phyloP scores from a whole-genome alignment of 1,284 basidiomycete species.

The Cutaneotrichosporon mucoides region DNA sequence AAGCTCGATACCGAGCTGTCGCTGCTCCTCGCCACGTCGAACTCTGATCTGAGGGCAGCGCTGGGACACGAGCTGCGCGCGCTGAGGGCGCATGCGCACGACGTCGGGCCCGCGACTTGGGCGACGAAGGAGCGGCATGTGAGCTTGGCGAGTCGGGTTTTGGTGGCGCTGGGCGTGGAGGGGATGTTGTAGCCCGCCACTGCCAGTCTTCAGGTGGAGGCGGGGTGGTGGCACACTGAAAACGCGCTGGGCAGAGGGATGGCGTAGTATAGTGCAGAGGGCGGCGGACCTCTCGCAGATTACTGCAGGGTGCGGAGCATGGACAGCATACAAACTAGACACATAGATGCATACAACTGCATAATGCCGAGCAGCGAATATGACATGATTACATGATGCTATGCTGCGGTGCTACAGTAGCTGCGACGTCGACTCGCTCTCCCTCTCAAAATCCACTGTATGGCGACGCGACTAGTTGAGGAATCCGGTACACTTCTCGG shows the following conservation, averaged over 20 bases:
- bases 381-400: not conserved
- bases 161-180: constrained; percentile 54
- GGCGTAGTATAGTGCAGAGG: too few relatives aligned
- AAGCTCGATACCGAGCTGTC: constrained; percentile 90
- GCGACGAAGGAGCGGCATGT: constrained; percentile 59
- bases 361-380: not conserved
- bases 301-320: too few relatives aligned
- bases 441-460: too few relatives aligned
- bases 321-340: too few relatives aligned
- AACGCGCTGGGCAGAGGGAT: too few relatives aligned
- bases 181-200: constrained; percentile 41
- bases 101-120: constrained; percentile 53
- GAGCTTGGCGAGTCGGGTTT: constrained; percentile 62
- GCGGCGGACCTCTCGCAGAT: too few relatives aligned
- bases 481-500: constrained; percentile 78
- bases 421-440: too few relatives aligned
- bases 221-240: too few relatives aligned
- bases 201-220: not conserved
- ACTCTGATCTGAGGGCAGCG: constrained; percentile 44
- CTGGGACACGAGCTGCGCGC: constrained; percentile 52
- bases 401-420: not conserved
- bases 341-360: not conserved
- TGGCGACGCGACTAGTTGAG: constrained; percentile 60
- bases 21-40: constrained; percentile 72
- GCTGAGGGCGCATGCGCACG: constrained; percentile 49